Evolutionary conservation across 2,329 filamentous ascomycete species (phyloP), one percentile per base, ranked within the genome.

Genomic region (Blastomyces gilchristii): DNA sequence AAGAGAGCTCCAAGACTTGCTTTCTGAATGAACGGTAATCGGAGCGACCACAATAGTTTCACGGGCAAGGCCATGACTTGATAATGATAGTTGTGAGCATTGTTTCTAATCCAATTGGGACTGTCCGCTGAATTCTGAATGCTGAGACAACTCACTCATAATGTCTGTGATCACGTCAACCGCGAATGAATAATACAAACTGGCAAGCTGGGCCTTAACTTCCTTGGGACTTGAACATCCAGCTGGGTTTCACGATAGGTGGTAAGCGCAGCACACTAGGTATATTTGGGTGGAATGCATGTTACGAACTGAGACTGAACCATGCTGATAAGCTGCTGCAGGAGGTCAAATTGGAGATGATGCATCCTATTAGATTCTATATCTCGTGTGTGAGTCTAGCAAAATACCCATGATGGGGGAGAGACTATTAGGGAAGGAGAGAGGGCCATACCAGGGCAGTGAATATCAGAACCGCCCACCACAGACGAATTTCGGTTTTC

Each of bases 51-150:
- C 37, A 76, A 71, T 3, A 76, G 68, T 28, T 70, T 70, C 49
- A 74, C 66, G 3, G 74, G 74, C 8, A 76, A 69, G 14, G 70
- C 67, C 75, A 77, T 77, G 63, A 76, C 74, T 76, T 63, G 45
- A 47, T 22, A 60, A 28, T 12, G 22, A 28, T 8, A 9, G 22
- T 8, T 31, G 39, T 60, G 31, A 60, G 58, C 58, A 14, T 28
- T 37, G 11, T 34, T 14, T 16, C 39, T 28, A 4, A 34, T 11
- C 31, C 12, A n/a, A 41, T n/a, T 45, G 28, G n/a, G 11, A 25
- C 9, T 14, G 4, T 6, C 12, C 12, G 14, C 28, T 34, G 25
- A 53, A 37, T 9, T 8, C 34, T 37, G 34, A 28, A 31, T 12
- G 2, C 25, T 34, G 12, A 25, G 41, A 18, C 1, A 31, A 60